Evolutionary conservation across 164 flowering plant species (phyloP).

Genomic region (Kingdonia uniflora): DNA sequence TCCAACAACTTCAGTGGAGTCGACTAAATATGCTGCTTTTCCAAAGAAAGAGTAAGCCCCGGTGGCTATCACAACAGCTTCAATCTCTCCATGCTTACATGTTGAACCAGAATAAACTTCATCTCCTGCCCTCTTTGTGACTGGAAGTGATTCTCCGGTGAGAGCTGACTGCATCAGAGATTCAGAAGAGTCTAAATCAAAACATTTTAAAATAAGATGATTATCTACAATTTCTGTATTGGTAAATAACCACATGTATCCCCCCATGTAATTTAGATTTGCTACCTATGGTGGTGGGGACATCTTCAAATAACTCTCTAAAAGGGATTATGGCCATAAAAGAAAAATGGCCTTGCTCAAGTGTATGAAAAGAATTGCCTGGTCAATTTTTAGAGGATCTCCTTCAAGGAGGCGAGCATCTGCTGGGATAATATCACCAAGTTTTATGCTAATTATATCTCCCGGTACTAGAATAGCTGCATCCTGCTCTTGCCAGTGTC

Average conservation of each 20-base stretch:
- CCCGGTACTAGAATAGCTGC: slow-evolving; percentile 79
- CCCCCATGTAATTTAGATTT: background rate
- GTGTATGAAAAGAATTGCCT: slow-evolving; percentile 31
- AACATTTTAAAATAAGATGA: background rate
- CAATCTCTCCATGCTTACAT: slow-evolving; percentile 77
- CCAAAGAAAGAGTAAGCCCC: slow-evolving; percentile 73
- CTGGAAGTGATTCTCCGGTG: slow-evolving; percentile 82
- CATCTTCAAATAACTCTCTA: too few relatives aligned
- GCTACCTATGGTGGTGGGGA: too few relatives aligned
- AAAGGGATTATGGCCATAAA: too few relatives aligned
- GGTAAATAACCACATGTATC: background rate
- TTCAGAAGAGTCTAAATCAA: slow-evolving; percentile 9
- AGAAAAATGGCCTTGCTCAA: too few relatives aligned
- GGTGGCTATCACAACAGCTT: slow-evolving; percentile 78
- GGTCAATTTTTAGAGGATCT: slow-evolving; percentile 69
- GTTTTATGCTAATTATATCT: slow-evolving; percentile 77
- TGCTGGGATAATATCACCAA: slow-evolving; percentile 83
- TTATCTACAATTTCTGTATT: background rate
- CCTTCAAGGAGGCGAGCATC: slow-evolving; percentile 89
- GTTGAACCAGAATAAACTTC: slow-evolving; percentile 80
- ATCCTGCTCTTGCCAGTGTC: slow-evolving; percentile 76
- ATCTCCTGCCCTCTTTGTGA: slow-evolving; percentile 68
- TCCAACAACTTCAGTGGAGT: slow-evolving; percentile 63
- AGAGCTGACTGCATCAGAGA: slow-evolving; percentile 74
- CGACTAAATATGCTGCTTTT: slow-evolving; percentile 72